phyloP scores from a whole-genome alignment of 2,329 filamentous ascomycete genomes.

The Geoglossum cookeanum region DNA sequence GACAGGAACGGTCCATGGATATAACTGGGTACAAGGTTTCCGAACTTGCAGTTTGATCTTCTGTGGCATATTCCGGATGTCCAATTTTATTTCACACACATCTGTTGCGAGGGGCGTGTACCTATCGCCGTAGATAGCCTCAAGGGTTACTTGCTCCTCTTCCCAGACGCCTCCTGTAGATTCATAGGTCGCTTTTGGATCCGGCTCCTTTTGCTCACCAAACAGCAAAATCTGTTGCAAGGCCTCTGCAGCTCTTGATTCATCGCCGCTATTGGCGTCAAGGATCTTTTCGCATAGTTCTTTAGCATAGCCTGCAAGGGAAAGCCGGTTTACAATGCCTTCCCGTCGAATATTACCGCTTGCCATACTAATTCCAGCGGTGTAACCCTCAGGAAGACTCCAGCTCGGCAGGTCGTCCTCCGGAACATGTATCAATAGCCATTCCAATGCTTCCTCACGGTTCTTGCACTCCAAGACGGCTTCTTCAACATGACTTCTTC shows the following conservation, averaged over 20 bases:
- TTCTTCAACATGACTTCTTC: conserved; percentile 76
- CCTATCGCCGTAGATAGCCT: conserved; percentile 67
- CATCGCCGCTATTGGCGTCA: conserved; percentile 50
- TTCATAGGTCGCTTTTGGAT: neutral
- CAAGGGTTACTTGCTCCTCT: conserved; percentile 67
- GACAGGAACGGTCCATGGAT: conserved; percentile 50
- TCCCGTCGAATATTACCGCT: conserved; percentile 67
- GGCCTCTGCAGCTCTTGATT: conserved; percentile 57
- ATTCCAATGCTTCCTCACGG: conserved; percentile 80
- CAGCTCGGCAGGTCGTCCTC: conserved; percentile 90
- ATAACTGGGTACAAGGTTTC: conserved; percentile 40
- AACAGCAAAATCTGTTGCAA: conserved; percentile 51
- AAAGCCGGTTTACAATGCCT: conserved; percentile 61
- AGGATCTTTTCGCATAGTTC: conserved; percentile 69
- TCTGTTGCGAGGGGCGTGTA: conserved; percentile 41
- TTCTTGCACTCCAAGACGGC: conserved; percentile 77
- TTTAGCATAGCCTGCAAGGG: conserved; percentile 63
- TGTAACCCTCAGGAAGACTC: conserved; percentile 82
- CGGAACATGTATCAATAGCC: conserved; percentile 89
- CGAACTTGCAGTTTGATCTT: conserved; percentile 44
- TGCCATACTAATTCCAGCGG: conserved; percentile 72
- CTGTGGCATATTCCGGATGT: conserved; percentile 25
- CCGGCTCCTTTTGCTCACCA: conserved; percentile 16
- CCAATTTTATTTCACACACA: conserved; percentile 52
- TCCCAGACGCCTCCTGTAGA: conserved; percentile 39